Conservation (phyloP, 2,329 filamentous ascomycete species). For the Diaporthe capsici region DNA sequence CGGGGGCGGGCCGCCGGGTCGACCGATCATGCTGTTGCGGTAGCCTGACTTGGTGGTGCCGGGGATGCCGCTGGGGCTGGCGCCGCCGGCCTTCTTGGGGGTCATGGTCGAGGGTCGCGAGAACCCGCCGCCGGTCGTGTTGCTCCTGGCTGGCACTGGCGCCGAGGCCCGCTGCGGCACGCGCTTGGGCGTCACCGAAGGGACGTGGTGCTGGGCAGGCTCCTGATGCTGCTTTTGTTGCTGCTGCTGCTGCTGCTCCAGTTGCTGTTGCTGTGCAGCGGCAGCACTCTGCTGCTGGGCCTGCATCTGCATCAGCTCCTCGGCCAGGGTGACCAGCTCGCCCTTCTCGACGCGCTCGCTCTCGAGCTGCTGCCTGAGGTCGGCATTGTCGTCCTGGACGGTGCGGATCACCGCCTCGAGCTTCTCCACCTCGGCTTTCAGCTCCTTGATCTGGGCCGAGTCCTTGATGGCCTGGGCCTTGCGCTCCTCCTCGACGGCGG, state of each 20-base stretch:
- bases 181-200: constrained; percentile 37
- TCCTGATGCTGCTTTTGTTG: constrained; percentile 17
- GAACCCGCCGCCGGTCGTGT: constrained; percentile 33
- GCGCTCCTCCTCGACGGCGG: constrained; percentile 64
- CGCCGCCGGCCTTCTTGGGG: constrained; percentile 35
- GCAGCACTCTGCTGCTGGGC: constrained; percentile 65
- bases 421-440: constrained; percentile 81
- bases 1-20: constrained; percentile 53
- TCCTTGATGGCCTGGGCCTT: constrained; percentile 73
- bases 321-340: constrained; percentile 83
- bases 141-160: constrained; percentile 29
- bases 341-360: constrained; percentile 86
- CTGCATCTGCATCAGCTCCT: constrained; percentile 84
- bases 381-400: constrained; percentile 78
- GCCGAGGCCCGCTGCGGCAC: constrained; percentile 40
- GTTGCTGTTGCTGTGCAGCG: constrained; percentile 44
- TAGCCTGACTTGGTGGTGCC: constrained; percentile 56
- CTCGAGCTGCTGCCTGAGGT: constrained; percentile 76
- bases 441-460: constrained; percentile 75
- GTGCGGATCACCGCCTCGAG: constrained; percentile 80
- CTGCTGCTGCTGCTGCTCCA: constrained; percentile 28
- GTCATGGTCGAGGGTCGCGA: constrained; percentile 37
- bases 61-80: constrained; percentile 41
- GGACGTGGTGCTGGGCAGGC: constrained; percentile 24
- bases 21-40: constrained; percentile 63